These are phyloP conservation scores for Pseudogymnoascus sp. DNA, from an alignment of 2,329 filamentous ascomycete species.

Conservation along the genomic window DNA sequence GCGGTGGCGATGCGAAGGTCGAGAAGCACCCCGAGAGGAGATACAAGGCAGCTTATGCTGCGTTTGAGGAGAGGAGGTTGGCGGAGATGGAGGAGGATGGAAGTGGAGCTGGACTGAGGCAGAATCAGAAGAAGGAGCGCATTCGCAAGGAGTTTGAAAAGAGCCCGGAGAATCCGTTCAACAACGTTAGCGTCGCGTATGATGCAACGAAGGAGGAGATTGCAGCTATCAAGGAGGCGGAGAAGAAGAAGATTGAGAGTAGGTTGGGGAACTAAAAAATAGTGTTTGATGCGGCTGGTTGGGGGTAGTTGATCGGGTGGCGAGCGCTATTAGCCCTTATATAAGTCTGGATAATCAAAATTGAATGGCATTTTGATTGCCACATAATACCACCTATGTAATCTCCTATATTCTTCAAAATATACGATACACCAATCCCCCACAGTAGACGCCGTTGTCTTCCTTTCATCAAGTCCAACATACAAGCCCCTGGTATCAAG, in stretches of 20 bases:
- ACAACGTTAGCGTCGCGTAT: conserved; percentile 68
- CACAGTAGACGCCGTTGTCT: neutral
- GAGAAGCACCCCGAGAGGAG: conserved; percentile 84
- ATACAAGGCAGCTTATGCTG: conserved; percentile 76
- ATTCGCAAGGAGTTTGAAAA: conserved; percentile 92
- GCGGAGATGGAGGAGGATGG: conserved; percentile 81
- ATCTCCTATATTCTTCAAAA: neutral
- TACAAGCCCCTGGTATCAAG: no score
- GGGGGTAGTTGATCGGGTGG: neutral
- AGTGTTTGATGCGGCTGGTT: neutral
- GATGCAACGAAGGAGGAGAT: conserved; percentile 76
- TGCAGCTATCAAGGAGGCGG: conserved; percentile 51
- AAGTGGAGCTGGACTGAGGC: conserved; percentile 59
- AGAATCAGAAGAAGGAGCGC: conserved; percentile 76
- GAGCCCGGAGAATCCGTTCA: conserved; percentile 90
- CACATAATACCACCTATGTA: neutral
- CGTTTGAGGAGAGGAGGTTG: conserved; percentile 72
- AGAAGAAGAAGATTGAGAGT: conserved; percentile 67
- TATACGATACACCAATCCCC: neutral
- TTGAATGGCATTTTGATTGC: conserved; percentile 1
- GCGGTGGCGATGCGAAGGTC: conserved; percentile 55
- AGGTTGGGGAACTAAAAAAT: conserved; percentile 41
- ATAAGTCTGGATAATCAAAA: conserved; percentile 3
- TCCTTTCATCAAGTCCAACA: neutral
- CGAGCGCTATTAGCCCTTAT: neutral